Evolutionary conservation across 176 grass and related monocot genomes (phyloP).

Genomic region (Rhynchospora tenuis): DNA sequence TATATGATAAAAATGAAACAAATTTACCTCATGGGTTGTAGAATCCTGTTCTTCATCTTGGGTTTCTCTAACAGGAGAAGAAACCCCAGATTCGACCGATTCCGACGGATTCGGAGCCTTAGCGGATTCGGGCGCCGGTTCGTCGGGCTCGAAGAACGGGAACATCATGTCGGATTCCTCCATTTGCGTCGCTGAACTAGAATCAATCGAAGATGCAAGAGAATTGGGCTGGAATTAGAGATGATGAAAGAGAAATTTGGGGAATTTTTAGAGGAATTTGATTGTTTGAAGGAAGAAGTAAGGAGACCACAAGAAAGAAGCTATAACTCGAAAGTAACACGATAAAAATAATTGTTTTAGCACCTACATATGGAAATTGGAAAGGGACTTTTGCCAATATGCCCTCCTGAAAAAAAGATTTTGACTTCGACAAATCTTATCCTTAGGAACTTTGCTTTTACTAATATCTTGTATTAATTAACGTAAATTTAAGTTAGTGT

Average conservation of each 20-base stretch:
- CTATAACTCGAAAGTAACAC: not conserved
- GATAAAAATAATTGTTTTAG: not conserved
- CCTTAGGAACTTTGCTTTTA: not conserved
- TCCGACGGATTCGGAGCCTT: not conserved
- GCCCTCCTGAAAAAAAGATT: not conserved
- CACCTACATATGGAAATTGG: not conserved
- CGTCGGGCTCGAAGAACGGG: constrained; percentile 25
- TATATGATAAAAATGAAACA: not conserved
- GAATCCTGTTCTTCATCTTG: not conserved
- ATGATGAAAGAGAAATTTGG: not conserved
- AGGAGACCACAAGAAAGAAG: constrained; percentile 13
- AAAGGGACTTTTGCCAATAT: not conserved
- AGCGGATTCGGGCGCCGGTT: not conserved
- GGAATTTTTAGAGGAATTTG: constrained; percentile 20
- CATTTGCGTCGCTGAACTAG: constrained; percentile 4
- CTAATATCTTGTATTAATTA: not conserved
- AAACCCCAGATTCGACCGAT: not conserved
- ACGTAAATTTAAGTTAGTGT: not conserved
- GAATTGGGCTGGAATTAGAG: not conserved
- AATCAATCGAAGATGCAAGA: not conserved
- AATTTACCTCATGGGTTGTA: constrained; percentile 14
- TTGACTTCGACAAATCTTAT: not conserved
- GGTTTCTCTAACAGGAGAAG: not conserved
- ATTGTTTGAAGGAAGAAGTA: constrained; percentile 11
- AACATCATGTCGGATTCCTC: constrained; percentile 26